Evolutionary conservation across 768 basidiomycete species (phyloP).

Genomic region (Tylopilus subfusipes): DNA sequence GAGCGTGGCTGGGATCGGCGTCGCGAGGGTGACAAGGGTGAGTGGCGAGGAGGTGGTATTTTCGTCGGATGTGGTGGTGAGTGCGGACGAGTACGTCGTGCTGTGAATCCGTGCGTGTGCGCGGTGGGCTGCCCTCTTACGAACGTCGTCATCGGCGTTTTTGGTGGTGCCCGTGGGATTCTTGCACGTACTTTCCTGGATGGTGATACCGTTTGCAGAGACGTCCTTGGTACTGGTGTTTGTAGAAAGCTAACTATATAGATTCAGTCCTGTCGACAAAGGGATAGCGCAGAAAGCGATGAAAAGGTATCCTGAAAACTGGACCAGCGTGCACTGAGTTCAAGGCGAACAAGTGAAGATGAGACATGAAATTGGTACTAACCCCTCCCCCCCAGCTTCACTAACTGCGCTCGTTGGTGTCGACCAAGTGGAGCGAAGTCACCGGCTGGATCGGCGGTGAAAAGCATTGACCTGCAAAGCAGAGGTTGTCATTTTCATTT

Average conservation of each 20-base stretch:
- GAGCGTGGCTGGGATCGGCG: conserved; percentile 72
- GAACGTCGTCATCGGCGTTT: background rate
- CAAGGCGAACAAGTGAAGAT: too few species aligned
- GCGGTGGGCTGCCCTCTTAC: too few species aligned
- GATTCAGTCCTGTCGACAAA: background rate
- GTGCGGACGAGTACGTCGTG: conserved; percentile 55
- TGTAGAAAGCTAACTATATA: background rate
- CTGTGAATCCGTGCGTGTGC: too few species aligned
- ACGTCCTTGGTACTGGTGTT: background rate
- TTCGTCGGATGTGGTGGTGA: conserved; percentile 55
- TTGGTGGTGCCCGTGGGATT: too few species aligned
- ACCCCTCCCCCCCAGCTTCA: too few species aligned
- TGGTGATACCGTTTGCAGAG: background rate
- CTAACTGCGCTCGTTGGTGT: too few species aligned
- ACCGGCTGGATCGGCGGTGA: too few species aligned
- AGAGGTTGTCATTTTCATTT: too few species aligned
- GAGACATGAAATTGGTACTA: too few species aligned
- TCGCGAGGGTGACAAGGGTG: conserved; percentile 55
- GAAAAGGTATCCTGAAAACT: background rate
- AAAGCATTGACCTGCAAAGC: too few species aligned
- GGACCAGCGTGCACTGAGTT: background rate
- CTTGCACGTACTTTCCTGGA: background rate
- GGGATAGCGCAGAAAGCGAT: background rate
- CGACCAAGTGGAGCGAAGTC: too few species aligned
- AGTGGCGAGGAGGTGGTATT: conserved; percentile 48